Evolutionary conservation across 2,329 filamentous ascomycete species (phyloP).

Genomic region (Apiospora sp.): DNA sequence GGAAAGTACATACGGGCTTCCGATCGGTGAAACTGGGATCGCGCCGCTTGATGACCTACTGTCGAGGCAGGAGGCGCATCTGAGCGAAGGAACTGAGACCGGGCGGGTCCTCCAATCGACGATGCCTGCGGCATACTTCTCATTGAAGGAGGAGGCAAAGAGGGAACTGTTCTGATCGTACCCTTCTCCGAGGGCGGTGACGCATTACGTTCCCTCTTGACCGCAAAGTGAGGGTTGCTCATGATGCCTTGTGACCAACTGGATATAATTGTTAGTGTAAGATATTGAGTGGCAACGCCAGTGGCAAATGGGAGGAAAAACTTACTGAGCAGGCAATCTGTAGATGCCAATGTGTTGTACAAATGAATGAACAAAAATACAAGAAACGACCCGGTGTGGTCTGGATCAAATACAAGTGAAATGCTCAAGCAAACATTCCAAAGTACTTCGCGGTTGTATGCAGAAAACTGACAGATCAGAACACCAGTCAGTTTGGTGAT

Average conservation of each 20-base stretch:
- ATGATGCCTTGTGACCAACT: background rate
- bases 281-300: background rate
- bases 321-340: background rate
- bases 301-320: background rate
- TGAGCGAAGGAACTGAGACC: background rate
- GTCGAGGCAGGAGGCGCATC: background rate
- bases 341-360: background rate
- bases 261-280: background rate
- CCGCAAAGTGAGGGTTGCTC: conserved; percentile 7
- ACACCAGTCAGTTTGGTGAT: background rate
- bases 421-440: background rate
- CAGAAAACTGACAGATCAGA: background rate
- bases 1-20: conserved; percentile 26
- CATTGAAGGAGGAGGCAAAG: background rate
- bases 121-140: background rate
- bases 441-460: background rate
- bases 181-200: background rate
- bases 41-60: background rate
- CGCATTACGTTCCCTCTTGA: conserved; percentile 24
- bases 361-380: background rate
- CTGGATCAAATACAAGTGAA: conserved; percentile 1
- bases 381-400: background rate
- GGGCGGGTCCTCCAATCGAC: background rate
- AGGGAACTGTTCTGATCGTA: conserved; percentile 18
- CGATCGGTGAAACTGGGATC: conserved; percentile 14